Conservation (phyloP, 148 eudicot genomes). For the Camellia sinensis region DNA sequence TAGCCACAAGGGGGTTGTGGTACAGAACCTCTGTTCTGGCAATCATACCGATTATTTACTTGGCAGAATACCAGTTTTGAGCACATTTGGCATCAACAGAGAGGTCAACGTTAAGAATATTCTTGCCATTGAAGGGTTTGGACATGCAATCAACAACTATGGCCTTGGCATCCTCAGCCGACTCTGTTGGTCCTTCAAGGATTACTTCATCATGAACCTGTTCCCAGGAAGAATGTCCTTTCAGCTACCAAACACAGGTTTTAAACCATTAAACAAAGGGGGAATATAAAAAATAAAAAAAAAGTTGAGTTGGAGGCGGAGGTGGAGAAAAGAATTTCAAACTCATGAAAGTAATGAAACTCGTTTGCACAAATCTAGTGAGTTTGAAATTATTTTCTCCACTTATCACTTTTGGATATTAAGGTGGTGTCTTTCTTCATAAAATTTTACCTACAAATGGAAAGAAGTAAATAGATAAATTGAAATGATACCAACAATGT, state of each 20-base stretch:
- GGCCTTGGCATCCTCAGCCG: constrained; percentile 73
- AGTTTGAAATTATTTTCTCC: no score
- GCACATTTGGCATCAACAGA: constrained; percentile 90
- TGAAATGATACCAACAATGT: not conserved
- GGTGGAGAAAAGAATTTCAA: no score
- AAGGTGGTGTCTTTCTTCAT: no score
- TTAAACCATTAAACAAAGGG: no score
- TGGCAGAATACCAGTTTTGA: constrained; percentile 87
- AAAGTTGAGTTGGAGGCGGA: no score
- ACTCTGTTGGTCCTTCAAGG: constrained; percentile 87
- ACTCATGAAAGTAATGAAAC: no score
- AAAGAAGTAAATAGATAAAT: not conserved
- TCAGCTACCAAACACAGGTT: no score
- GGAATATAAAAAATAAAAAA: no score
- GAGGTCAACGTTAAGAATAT: constrained; percentile 69
- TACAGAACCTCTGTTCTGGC: not conserved
- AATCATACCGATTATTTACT: constrained; percentile 28
- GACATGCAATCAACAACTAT: constrained; percentile 91
- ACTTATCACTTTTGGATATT: no score
- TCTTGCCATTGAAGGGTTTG: constrained; percentile 78
- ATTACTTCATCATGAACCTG: constrained; percentile 97
- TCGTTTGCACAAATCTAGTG: no score
- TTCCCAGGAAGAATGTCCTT: constrained; percentile 13
- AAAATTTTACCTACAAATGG: not conserved
- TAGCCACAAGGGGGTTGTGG: not conserved